Evolutionary conservation across 805 yeast genomes (phyloP).

Genomic region (Ogataea haglerorum): DNA sequence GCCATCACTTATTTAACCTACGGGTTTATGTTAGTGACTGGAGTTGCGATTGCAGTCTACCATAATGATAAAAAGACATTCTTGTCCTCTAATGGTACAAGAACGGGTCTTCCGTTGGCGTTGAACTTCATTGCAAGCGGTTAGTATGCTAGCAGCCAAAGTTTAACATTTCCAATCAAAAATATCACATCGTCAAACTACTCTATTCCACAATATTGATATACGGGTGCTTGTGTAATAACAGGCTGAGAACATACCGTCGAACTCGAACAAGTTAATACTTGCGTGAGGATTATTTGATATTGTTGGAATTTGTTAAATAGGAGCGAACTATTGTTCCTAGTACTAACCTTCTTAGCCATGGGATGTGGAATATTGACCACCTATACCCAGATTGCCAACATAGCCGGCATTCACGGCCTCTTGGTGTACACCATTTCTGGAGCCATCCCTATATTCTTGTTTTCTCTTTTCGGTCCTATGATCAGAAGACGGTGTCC

Average conservation of each 20-base stretch:
- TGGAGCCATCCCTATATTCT: slow-evolving; percentile 79
- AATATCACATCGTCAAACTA: neutral
- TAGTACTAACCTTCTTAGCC: slow-evolving; percentile 40
- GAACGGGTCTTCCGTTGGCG: slow-evolving; percentile 74
- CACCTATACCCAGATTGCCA: slow-evolving; percentile 84
- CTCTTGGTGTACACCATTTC: slow-evolving; percentile 72
- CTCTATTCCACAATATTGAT: slow-evolving; percentile 29
- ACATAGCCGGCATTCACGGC: slow-evolving; percentile 83
- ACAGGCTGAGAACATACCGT: slow-evolving; percentile 71
- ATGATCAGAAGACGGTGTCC: slow-evolving; percentile 75
- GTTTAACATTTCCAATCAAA: slow-evolving; percentile 14
- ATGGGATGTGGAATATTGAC: slow-evolving; percentile 87
- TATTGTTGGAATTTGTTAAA: slow-evolving; percentile 34
- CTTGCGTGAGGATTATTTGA: slow-evolving; percentile 74
- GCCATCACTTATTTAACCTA: slow-evolving; percentile 64
- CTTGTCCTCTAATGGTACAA: slow-evolving; percentile 76
- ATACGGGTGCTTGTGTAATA: slow-evolving; percentile 44
- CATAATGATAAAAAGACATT: slow-evolving; percentile 53
- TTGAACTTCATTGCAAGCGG: slow-evolving; percentile 90
- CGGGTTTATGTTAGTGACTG: slow-evolving; percentile 50
- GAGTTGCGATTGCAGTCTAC: slow-evolving; percentile 58
- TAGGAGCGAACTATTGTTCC: slow-evolving; percentile 6
- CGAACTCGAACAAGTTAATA: slow-evolving; percentile 75
- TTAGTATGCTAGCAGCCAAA: slow-evolving; percentile 38
- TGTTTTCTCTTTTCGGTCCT: slow-evolving; percentile 85